These are phyloP conservation scores for Bisporella sp. DNA, from an alignment of 2,329 filamentous ascomycete species.

Conservation along the genomic window DNA sequence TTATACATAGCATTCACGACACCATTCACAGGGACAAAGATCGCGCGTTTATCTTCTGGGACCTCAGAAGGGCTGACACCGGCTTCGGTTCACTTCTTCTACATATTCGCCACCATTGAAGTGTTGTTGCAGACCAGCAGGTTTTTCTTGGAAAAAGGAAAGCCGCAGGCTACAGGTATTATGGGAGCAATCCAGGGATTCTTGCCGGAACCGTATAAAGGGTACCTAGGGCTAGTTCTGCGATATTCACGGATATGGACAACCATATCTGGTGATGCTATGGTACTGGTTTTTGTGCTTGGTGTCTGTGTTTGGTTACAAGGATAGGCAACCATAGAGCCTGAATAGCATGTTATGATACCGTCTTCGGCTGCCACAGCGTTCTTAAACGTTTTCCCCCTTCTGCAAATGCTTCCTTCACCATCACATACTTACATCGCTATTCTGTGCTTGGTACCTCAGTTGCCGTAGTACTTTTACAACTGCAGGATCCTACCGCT, in stretches of 20 bases:
- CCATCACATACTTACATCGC: too few species aligned
- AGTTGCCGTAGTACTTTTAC: too few species aligned
- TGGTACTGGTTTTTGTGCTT: slow-evolving; percentile 70
- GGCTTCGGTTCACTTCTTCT: slow-evolving; percentile 56
- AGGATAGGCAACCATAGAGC: background rate
- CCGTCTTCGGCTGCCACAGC: too few species aligned
- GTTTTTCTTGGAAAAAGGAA: slow-evolving; percentile 60
- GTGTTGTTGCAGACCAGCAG: slow-evolving; percentile 63
- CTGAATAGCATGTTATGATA: too few species aligned
- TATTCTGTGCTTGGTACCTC: too few species aligned
- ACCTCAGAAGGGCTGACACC: slow-evolving; percentile 24
- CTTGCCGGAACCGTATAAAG: slow-evolving; percentile 56
- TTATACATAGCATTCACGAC: slow-evolving; percentile 63
- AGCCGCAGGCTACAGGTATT: slow-evolving; percentile 50
- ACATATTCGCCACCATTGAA: slow-evolving; percentile 74
- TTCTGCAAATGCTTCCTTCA: too few species aligned
- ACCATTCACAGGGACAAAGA: slow-evolving; percentile 60
- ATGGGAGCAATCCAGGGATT: slow-evolving; percentile 57
- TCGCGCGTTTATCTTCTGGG: slow-evolving; percentile 43
- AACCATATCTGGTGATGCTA: slow-evolving; percentile 65
- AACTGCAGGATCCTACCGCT: too few species aligned
- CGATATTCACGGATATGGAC: slow-evolving; percentile 65
- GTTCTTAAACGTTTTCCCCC: too few species aligned
- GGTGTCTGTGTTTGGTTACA: slow-evolving; percentile 31
- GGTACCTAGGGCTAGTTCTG: slow-evolving; percentile 53